These are phyloP conservation scores for Amborella trichopoda DNA, from an alignment of 164 flowering plant genomes.

Conservation along the genomic window DNA sequence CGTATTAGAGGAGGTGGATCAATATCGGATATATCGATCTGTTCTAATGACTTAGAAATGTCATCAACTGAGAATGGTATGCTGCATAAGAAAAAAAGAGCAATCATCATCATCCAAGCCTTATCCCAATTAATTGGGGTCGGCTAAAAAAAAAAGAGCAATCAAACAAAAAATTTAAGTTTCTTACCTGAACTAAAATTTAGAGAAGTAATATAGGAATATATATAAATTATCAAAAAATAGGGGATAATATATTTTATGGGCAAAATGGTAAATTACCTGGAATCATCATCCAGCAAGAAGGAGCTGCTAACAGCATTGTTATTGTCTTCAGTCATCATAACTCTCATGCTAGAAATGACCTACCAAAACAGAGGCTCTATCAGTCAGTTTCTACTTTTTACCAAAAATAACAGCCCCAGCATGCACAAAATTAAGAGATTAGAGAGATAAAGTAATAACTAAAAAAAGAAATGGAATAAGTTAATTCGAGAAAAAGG, in stretches of 20 bases:
- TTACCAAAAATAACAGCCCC: too few species aligned
- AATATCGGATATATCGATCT: conserved; percentile 61
- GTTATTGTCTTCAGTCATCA: conserved; percentile 23
- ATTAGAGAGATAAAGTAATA: too few species aligned
- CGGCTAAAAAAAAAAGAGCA: too few species aligned
- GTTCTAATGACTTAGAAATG: conserved; percentile 74
- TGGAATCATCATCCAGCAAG: conserved; percentile 24
- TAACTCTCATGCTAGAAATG: conserved; percentile 43
- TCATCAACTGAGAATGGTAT: conserved; percentile 95
- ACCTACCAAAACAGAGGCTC: conserved; percentile 34
- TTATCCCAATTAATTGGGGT: too few species aligned
- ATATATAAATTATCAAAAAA: background rate
- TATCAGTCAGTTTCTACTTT: too few species aligned
- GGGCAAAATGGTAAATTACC: conserved; percentile 3
- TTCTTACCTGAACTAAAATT: too few species aligned
- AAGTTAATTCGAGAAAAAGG: too few species aligned
- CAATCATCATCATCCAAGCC: too few species aligned
- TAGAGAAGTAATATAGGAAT: background rate
- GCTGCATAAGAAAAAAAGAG: conserved; percentile 38
- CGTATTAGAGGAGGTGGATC: conserved; percentile 88
- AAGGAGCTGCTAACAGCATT: conserved; percentile 21
- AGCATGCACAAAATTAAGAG: too few species aligned
- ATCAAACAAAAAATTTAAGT: background rate
- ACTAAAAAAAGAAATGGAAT: too few species aligned
- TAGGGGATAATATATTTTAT: background rate